phyloP scores from a whole-genome alignment of 2,329 filamentous ascomycete genomes.

The Onygenales sp. region DNA sequence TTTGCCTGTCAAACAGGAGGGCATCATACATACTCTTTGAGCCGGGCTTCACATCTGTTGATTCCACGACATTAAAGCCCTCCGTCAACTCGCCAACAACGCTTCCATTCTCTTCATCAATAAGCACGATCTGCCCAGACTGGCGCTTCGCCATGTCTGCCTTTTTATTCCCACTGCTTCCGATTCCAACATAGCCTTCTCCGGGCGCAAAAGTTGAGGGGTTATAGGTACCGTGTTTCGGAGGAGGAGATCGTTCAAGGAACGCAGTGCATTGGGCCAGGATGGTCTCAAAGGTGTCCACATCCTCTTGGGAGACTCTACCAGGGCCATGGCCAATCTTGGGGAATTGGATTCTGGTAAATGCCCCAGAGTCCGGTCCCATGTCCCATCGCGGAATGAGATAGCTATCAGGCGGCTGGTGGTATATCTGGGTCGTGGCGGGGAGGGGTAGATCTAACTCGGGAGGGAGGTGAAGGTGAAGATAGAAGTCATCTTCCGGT shows the following conservation, averaged over 20 bases:
- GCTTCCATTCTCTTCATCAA: constrained; percentile 93
- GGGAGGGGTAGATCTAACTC: constrained; percentile 90
- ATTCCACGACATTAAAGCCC: constrained; percentile 70
- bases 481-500: constrained; percentile 84
- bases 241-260: constrained; percentile 69
- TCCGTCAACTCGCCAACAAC: constrained; percentile 86
- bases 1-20: not conserved
- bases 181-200: constrained; percentile 57
- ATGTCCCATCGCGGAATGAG: constrained; percentile 93
- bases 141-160: constrained; percentile 30
- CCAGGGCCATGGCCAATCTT: constrained; percentile 52
- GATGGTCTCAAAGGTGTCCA: constrained; percentile 96
- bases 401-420: constrained; percentile 86
- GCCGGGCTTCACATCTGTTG: constrained; percentile 66
- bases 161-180: constrained; percentile 11
- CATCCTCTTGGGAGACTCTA: constrained; percentile 73
- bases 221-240: constrained; percentile 54
- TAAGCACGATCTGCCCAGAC: constrained; percentile 73
- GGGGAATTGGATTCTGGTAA: constrained; percentile 89
- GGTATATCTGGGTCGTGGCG: constrained; percentile 93
- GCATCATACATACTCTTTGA: constrained; percentile 64
- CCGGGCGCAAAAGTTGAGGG: constrained; percentile 71
- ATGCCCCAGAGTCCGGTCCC: constrained; percentile 76
- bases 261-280: constrained; percentile 97
- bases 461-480: constrained; percentile 87